Percentiles rank a stretch among this genome's conserved stretches.
Evolutionary conservation across 768 basidiomycete species (phyloP).

Genomic region (Hemileccinum rubropunctum): DNA sequence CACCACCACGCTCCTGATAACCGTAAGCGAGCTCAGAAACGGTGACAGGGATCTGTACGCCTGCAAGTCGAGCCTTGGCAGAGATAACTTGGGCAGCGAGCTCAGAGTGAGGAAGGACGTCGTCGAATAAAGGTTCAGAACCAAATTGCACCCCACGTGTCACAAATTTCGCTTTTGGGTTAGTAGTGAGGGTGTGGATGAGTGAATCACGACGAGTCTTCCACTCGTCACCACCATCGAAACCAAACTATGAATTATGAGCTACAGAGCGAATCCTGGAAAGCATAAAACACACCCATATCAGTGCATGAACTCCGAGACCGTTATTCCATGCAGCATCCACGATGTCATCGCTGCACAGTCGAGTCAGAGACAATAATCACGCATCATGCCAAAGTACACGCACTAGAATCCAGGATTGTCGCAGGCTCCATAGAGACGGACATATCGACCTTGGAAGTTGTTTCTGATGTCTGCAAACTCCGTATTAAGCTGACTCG

Average conservation of each 20-base stretch:
- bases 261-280: not conserved
- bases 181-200: conserved; percentile 51
- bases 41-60: conserved; percentile 62
- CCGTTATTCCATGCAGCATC: conserved; percentile 66
- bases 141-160: conserved; percentile 69
- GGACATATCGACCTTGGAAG: conserved; percentile 67
- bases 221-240: conserved; percentile 46
- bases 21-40: conserved; percentile 65
- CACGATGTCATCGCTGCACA: conserved; percentile 52
- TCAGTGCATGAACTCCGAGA: conserved; percentile 70
- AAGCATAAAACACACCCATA: conserved; percentile 53
- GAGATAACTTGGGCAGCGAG: conserved; percentile 51
- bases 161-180: conserved; percentile 61
- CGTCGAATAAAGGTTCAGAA: conserved; percentile 65
- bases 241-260: conserved; percentile 34
- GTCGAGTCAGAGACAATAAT: conserved; percentile 19
- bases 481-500: conserved; percentile 46
- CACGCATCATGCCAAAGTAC: not conserved
- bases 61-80: conserved; percentile 48
- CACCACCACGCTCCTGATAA: conserved; percentile 51
- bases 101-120: conserved; percentile 45
- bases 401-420: conserved; percentile 38
- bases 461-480: conserved; percentile 57
- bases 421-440: conserved; percentile 43
- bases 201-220: conserved; percentile 51